These are phyloP conservation scores for Asclepias syriaca DNA, from an alignment of 257 asterid species.

Conservation along the genomic window DNA sequence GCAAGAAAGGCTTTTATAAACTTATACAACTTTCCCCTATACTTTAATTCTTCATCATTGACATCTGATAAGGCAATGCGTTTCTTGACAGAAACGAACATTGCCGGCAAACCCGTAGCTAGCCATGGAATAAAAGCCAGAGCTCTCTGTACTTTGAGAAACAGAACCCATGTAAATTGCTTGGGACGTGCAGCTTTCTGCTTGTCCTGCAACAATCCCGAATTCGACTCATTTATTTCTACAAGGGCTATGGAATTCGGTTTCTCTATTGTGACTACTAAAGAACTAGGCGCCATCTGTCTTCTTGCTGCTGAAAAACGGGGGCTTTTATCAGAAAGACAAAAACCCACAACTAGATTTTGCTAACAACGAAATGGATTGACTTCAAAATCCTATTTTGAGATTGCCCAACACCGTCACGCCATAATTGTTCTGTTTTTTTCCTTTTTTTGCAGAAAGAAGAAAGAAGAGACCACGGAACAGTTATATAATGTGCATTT, in stretches of 20 bases:
- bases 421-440: not conserved
- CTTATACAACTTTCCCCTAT: constrained; percentile 59
- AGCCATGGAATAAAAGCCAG: constrained; percentile 63
- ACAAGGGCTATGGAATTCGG: constrained; percentile 46
- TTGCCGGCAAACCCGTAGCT: constrained; percentile 25
- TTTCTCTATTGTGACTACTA: constrained; percentile 65
- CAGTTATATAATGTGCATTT: constrained; percentile 1
- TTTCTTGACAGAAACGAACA: constrained; percentile 48
- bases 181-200: constrained; percentile 54
- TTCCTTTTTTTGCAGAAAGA: not conserved
- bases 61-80: constrained; percentile 70
- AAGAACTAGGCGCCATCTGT: constrained; percentile 76
- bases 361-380: constrained; percentile 21
- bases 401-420: constrained; percentile 4
- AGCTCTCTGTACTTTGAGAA: constrained; percentile 57
- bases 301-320: not conserved
- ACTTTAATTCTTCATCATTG: constrained; percentile 62
- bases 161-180: constrained; percentile 59
- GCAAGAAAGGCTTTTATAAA: constrained; percentile 69
- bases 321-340: constrained; percentile 10
- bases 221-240: constrained; percentile 33
- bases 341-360: constrained; percentile 18
- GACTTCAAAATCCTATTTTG: not conserved
- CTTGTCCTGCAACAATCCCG: constrained; percentile 51
- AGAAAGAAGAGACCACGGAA: not conserved